A percentile compares a stretch with the other conserved stretches of the same genome.
These are phyloP conservation scores for Xylariaceae sp. DNA, from an alignment of 2,329 filamentous ascomycete genomes.

Conservation along the genomic window DNA sequence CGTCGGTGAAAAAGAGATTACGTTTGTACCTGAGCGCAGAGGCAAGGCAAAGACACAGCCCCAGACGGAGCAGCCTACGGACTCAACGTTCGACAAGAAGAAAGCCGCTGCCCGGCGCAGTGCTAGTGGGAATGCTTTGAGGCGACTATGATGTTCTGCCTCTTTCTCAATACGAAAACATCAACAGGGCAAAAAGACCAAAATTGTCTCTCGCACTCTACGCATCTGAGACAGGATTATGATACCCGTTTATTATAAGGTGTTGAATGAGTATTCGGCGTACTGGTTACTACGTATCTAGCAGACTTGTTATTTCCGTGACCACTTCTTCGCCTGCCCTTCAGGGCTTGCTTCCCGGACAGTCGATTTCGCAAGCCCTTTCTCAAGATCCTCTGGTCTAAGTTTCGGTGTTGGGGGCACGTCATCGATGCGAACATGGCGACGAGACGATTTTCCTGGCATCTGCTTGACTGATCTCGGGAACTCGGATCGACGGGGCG, in stretches of 20 bases:
- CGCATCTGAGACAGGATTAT: conserved; percentile 4
- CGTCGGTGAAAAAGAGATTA: conserved; percentile 61
- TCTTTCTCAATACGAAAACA: conserved; percentile 21
- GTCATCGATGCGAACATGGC: conserved; percentile 48
- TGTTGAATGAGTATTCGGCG: neutral
- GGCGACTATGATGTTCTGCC: conserved; percentile 49
- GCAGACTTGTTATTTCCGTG: conserved; percentile 23
- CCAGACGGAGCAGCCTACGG: conserved; percentile 18
- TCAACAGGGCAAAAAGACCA: conserved; percentile 5
- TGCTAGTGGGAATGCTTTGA: conserved; percentile 71
- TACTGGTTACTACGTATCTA: neutral
- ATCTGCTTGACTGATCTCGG: conserved; percentile 51
- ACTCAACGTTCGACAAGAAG: conserved; percentile 22
- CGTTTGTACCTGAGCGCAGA: conserved; percentile 62
- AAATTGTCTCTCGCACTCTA: conserved; percentile 6
- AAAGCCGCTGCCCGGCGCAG: conserved; percentile 53
- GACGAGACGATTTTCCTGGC: conserved; percentile 31
- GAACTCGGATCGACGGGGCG: conserved; percentile 57
- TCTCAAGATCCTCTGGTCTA: conserved; percentile 53
- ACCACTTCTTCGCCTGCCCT: conserved; percentile 28
- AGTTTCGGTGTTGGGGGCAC: conserved; percentile 55
- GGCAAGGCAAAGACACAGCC: conserved; percentile 35
- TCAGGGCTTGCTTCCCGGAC: conserved; percentile 24
- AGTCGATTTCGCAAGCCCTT: conserved; percentile 41
- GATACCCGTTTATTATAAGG: conserved; percentile 1